Conservation (phyloP, 345 rosid genomes). For the Citrus sinensis region DVS_A1.0 CM039164.1:21993501-21994000, state of each 20-base stretch:
- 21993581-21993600: slow-evolving; percentile 82
- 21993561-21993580: slow-evolving; percentile 49
- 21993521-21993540: slow-evolving; percentile 30
- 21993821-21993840: slow-evolving; percentile 35
- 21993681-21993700: slow-evolving; percentile 83
- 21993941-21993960: slow-evolving; percentile 31
- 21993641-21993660: slow-evolving; percentile 78
- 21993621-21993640: slow-evolving; percentile 69
- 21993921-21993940: slow-evolving; percentile 73
- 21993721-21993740: slow-evolving; percentile 48
- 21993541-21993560: slow-evolving; percentile 73
- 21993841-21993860: slow-evolving; percentile 44
- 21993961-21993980: slow-evolving; percentile 32
- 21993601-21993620: slow-evolving; percentile 71
- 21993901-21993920: slow-evolving; percentile 66
- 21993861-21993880: slow-evolving; percentile 45
- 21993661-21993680: slow-evolving; percentile 45
- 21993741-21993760: slow-evolving; percentile 61
- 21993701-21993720: slow-evolving; percentile 75
- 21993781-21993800: slow-evolving; percentile 8
- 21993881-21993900: slow-evolving; percentile 53
- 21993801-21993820: slow-evolving; percentile 30
- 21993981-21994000: slow-evolving; percentile 56
- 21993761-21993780: slow-evolving; percentile 33
- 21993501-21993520: neutral